Evolutionary conservation across 805 yeast genomes (phyloP).

Genomic region (Metschnikowia lochheadii): DNA sequence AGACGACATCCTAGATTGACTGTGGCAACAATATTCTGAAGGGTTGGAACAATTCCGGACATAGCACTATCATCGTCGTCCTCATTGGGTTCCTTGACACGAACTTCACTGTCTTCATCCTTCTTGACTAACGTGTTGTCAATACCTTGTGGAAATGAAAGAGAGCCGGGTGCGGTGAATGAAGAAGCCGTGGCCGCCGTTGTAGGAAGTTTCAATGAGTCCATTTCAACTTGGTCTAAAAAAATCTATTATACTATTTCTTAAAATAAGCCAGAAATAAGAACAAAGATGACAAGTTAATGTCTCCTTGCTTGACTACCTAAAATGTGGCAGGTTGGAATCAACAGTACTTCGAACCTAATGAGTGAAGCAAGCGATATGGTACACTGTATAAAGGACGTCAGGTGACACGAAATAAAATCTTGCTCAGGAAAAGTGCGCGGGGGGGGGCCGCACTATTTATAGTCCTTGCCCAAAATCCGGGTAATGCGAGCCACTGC

Average conservation of each 20-base stretch:
- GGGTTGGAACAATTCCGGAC: constrained; percentile 94
- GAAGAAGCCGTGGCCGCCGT: constrained; percentile 75
- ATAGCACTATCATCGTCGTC: constrained; percentile 66
- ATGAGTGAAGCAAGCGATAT: constrained; percentile 6
- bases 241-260: constrained; percentile 12
- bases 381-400: constrained; percentile 15
- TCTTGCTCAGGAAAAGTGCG: neutral
- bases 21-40: constrained; percentile 95
- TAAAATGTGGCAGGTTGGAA: constrained; percentile 1
- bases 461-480: constrained; percentile 20
- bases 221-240: constrained; percentile 41
- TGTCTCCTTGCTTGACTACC: constrained; percentile 31
- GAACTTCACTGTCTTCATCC: constrained; percentile 14
- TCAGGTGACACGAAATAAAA: constrained; percentile 14
- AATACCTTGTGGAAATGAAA: constrained; percentile 57
- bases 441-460: constrained; percentile 22
- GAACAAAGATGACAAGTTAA: constrained; percentile 37
- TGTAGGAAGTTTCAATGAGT: constrained; percentile 69
- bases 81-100: constrained; percentile 34
- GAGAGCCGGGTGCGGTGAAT: constrained; percentile 62
- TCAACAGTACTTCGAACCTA: constrained; percentile 11
- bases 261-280: constrained; percentile 8
- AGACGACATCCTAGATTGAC: constrained; percentile 94
- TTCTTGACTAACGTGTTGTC: constrained; percentile 17
- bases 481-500: constrained; percentile 19